A percentile compares a stretch with the other conserved stretches of the same genome.
Conservation (phyloP, 768 basidiomycete species). For the Tephrocybe sp. region DNA sequence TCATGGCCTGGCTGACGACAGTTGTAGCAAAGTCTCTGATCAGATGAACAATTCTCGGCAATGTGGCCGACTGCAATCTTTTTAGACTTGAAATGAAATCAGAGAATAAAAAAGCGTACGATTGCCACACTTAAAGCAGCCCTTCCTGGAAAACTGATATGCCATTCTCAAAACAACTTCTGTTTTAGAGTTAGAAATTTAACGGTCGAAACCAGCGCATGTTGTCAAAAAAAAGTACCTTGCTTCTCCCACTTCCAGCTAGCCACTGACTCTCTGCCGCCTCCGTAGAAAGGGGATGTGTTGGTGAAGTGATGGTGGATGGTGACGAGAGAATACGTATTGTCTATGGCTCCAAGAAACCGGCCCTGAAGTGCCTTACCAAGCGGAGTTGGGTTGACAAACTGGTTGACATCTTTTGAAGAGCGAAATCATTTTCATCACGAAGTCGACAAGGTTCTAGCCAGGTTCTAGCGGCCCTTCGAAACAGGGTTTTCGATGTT, state of each 20-base stretch:
- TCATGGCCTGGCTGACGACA: slow-evolving; percentile 95
- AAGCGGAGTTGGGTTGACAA: slow-evolving; percentile 1
- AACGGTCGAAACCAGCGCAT: not conserved
- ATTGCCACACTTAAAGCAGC: slow-evolving; percentile 94
- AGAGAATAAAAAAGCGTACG: slow-evolving; percentile 48
- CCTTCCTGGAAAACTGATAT: slow-evolving; percentile 83
- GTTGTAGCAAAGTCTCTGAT: slow-evolving; percentile 91
- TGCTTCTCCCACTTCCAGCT: slow-evolving; percentile 76
- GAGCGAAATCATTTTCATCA: not conserved
- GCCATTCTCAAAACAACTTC: slow-evolving; percentile 64
- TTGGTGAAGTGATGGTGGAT: slow-evolving; percentile 35
- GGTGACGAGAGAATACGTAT: slow-evolving; percentile 20
- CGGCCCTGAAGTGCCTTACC: slow-evolving; percentile 29
- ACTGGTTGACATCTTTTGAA: slow-evolving; percentile 4
- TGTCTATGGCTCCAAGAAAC: slow-evolving; percentile 11
- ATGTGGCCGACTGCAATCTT: slow-evolving; percentile 78
- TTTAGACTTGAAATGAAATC: not conserved
- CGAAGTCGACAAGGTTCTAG: not conserved
- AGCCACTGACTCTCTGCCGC: slow-evolving; percentile 67
- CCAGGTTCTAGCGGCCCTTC: not conserved
- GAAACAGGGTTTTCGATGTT: slow-evolving; percentile 14
- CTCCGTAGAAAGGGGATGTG: slow-evolving; percentile 54
- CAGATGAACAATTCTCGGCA: slow-evolving; percentile 88
- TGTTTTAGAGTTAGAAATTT: slow-evolving; percentile 17
- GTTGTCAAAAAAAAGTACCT: slow-evolving; percentile 44